phyloP scores from a whole-genome alignment of 176 grass and related monocot genomes.

The Hordeum marinum region DNA sequence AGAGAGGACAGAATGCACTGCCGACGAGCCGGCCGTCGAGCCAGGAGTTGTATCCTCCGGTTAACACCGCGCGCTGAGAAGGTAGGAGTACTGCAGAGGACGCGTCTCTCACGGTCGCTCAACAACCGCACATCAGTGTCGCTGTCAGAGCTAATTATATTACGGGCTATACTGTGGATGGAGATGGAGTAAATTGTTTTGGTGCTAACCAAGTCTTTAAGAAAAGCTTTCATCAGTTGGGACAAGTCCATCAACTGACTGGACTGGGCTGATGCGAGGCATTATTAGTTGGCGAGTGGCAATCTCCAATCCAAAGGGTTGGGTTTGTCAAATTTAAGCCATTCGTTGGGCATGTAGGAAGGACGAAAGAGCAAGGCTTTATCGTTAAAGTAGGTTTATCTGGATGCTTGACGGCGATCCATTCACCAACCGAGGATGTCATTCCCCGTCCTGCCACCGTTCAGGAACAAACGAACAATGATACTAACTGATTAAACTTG shows the following conservation, averaged over 20 bases:
- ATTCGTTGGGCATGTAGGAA: slow-evolving; percentile 7
- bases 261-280: background rate
- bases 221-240: slow-evolving; percentile 36
- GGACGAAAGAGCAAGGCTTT: slow-evolving; percentile 9
- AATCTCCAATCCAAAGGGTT: background rate
- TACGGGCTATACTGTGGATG: background rate
- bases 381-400: slow-evolving; percentile 26
- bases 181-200: background rate
- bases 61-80: background rate
- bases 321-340: background rate
- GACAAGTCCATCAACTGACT: slow-evolving; percentile 13
- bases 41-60: background rate
- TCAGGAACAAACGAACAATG: slow-evolving; percentile 24
- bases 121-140: slow-evolving; percentile 11
- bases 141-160: background rate
- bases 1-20: background rate
- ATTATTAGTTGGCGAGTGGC: slow-evolving; percentile 37
- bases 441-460: background rate
- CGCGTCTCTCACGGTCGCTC: background rate
- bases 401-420: background rate
- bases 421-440: slow-evolving; percentile 12
- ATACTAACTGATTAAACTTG: slow-evolving; percentile 16
- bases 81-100: background rate
- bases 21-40: background rate
- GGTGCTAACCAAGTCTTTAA: slow-evolving; percentile 18